Conservation (phyloP, 768 basidiomycete species). For the Pulveroboletus frians region DNA sequence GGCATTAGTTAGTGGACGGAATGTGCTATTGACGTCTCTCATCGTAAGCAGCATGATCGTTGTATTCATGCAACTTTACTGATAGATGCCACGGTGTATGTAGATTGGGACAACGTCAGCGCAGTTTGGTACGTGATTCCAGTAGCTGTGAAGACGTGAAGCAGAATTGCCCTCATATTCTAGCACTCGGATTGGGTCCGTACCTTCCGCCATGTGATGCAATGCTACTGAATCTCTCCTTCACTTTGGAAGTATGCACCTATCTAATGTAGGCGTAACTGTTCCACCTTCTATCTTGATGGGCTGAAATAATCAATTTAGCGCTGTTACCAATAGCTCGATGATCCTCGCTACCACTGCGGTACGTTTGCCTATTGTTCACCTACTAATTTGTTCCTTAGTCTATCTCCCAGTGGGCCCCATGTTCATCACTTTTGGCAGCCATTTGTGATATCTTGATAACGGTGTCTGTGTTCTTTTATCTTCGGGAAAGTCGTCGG, state of each 20-base stretch:
- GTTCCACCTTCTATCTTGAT: background rate
- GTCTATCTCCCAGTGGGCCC: constrained; percentile 8
- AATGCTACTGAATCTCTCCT: background rate
- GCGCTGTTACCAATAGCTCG: background rate
- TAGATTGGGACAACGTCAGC: background rate
- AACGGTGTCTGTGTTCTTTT: constrained; percentile 19
- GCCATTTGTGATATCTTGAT: constrained; percentile 14
- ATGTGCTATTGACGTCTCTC: constrained; percentile 1
- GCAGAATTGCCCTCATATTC: background rate
- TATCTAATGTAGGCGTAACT: background rate
- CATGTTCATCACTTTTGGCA: constrained; percentile 25
- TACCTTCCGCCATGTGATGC: background rate
- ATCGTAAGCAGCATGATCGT: background rate
- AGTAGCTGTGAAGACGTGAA: background rate
- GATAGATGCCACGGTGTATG: background rate
- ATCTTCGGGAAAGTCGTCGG: constrained; percentile 14
- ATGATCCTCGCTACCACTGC: background rate
- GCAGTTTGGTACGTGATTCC: constrained; percentile 3
- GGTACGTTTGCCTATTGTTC: background rate
- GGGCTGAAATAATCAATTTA: background rate
- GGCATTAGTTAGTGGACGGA: constrained; percentile 4
- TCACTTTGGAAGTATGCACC: background rate
- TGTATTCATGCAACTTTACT: background rate
- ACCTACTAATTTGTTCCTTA: too few species aligned
- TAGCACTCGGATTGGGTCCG: constrained; percentile 8